phyloP scores from a whole-genome alignment of 225 moss, liverwort and hornwort genomes.

The Takakia lepidozioides region DNA sequence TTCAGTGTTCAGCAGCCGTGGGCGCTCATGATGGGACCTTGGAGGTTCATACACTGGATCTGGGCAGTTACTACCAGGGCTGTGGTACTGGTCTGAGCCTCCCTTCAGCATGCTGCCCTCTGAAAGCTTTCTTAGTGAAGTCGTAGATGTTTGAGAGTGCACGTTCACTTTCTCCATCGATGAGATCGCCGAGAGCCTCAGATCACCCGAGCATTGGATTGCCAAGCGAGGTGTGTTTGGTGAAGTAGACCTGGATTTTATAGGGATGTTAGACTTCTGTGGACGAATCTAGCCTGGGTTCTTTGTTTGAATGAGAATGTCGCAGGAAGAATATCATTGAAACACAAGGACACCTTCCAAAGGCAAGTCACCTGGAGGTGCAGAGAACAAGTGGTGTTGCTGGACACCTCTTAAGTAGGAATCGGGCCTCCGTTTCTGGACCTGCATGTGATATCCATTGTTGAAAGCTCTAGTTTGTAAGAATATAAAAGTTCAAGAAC shows the following conservation, averaged over 20 bases:
- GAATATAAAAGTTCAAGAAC: no score
- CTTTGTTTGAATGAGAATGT: no score
- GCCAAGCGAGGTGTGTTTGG: conserved; percentile 2
- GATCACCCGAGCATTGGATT: conserved; percentile 8
- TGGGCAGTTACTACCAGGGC: conserved; percentile 2
- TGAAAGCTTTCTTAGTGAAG: conserved; percentile 7
- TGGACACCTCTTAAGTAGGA: conserved; percentile 36
- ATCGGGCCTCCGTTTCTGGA: conserved; percentile 48
- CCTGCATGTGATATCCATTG: conserved; percentile 17
- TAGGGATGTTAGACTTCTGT: no score
- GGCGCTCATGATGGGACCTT: conserved; percentile 6
- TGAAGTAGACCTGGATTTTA: conserved; percentile 12
- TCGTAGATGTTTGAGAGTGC: conserved; percentile 6
- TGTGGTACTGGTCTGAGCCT: background rate
- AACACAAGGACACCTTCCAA: no score
- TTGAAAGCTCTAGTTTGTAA: no score
- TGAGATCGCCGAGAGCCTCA: conserved; percentile 4
- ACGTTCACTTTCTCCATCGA: no score
- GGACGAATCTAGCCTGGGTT: no score
- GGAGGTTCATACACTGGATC: conserved; percentile 9
- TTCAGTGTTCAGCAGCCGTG: conserved; percentile 1
- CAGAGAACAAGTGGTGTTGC: conserved; percentile 34
- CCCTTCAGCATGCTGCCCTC: conserved; percentile 1
- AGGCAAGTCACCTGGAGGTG: conserved; percentile 20
- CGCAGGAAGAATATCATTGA: no score